These are phyloP conservation scores for Neopestalotiopsis sp. DNA, from an alignment of 2,329 filamentous ascomycete species.

Conservation along the genomic window DNA sequence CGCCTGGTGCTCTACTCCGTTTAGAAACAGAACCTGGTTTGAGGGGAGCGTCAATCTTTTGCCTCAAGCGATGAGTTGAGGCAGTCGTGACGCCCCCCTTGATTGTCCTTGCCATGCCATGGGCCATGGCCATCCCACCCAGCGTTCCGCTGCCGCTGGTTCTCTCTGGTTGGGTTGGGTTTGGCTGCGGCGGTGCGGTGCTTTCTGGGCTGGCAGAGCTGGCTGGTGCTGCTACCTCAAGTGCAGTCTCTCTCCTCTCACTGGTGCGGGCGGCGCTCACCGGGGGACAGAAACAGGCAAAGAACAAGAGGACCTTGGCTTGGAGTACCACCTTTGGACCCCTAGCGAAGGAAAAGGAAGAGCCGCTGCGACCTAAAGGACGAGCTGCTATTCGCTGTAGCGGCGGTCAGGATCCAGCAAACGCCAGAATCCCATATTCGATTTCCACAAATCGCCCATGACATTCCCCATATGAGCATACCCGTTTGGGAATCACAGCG, in stretches of 20 bases:
- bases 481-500: not conserved
- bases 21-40: not conserved
- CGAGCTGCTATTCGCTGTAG: not conserved
- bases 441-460: conserved; percentile 5
- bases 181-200: not conserved
- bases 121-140: not conserved
- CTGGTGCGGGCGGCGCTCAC: not conserved
- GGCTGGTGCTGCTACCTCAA: no score
- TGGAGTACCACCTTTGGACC: not conserved
- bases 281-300: not conserved
- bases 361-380: conserved; percentile 6
- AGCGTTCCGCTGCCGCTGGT: not conserved
- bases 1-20: not conserved
- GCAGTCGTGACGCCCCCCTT: conserved; percentile 5
- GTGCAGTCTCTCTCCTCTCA: not conserved
- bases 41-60: conserved; percentile 5
- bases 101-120: not conserved
- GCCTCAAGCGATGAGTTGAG: conserved; percentile 5
- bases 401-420: not conserved
- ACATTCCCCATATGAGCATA: conserved; percentile 7
- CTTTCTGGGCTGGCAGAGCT: not conserved
- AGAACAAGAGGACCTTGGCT: not conserved
- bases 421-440: not conserved
- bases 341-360: conserved; percentile 9
- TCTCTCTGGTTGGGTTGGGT: not conserved